Base-by-base conservation (phyloP, 2,329 filamentous ascomycete genomes). In the Pestalotiopsis fici region DNA sequence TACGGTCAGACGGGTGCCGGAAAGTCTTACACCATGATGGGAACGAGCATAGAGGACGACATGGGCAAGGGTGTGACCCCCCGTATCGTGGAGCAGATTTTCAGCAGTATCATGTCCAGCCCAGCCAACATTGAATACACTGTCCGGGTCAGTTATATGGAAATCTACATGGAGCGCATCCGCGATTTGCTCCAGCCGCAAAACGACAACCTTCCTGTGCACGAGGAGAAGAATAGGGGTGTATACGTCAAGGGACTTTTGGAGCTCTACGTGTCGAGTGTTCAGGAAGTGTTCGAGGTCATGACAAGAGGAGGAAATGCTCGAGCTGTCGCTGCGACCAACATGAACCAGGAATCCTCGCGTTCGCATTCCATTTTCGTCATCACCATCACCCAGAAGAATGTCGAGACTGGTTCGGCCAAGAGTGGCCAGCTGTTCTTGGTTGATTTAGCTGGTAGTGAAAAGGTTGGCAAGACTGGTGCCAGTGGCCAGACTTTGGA, bases 1-100 rank as follows among this genome's bases (percentile, higher is more conserved):
- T 99, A 99, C 79, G 96, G 96, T 72, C 96, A 98, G 86, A 99
- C 96, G 0, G 96, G 96, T 80, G 95, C 95, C 13, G 96, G 96
- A 85, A 99, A 99, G 86, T 98, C 96, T 25, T 98, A 97, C 80
- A 98, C 96, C 65, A 99, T 99, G 96, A 97, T 97, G 94, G 93
- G 93, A 69, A 92, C 92, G 63, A 95, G 95, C 80, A 98, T 99
- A 82, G 94, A 97, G 77, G 93, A 98, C 80, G 90, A 93, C 2
- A 88, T 91, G 39, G 91, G 91, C 72, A 93, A 95, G 79, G 96
- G 96, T 86, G 95, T 99, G 70, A 98, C 98, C 74, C 96, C 96
- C 63, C 92, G 96, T 76, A 98, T 98, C 73, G 92, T 98, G 73
- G 94, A 98, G 82, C 95, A 98, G 83, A 98, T 98, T 78, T 98